A percentile compares a stretch with the other conserved stretches of the same genome.
These are phyloP conservation scores for Cerioporus squamosus DNA, from an alignment of 1,284 basidiomycete genomes.

Conservation along the genomic window DNA sequence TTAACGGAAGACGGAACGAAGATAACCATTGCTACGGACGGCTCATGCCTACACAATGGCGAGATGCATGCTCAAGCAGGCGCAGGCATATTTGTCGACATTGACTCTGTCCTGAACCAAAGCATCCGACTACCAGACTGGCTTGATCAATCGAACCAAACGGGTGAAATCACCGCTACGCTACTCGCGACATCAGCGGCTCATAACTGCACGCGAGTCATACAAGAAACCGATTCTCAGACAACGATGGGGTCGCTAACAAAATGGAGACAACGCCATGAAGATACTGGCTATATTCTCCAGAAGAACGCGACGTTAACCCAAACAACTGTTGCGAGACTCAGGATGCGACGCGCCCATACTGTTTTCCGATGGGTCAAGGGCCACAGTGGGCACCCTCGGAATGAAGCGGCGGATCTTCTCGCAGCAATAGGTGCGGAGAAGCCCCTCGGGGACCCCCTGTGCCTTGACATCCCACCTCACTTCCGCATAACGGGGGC, in stretches of 20 bases:
- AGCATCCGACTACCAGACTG: neutral
- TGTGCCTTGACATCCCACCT: neutral
- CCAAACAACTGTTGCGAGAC: neutral
- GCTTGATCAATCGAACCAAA: constrained; percentile 16
- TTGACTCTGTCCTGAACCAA: neutral
- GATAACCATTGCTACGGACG: constrained; percentile 35
- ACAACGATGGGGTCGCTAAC: constrained; percentile 4
- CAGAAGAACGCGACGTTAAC: neutral
- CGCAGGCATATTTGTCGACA: constrained; percentile 11
- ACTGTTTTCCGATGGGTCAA: constrained; percentile 34
- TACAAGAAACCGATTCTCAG: constrained; percentile 10
- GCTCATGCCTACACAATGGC: constrained; percentile 29
- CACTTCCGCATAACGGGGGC: constrained; percentile 18
- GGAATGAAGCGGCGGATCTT: constrained; percentile 31
- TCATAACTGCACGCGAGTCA: neutral
- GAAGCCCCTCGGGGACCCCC: neutral
- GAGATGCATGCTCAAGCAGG: constrained; percentile 15
- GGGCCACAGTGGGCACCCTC: constrained; percentile 26
- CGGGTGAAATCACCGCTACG: constrained; percentile 12
- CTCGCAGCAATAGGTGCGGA: constrained; percentile 26
- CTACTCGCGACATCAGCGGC: neutral
- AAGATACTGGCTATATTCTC: constrained; percentile 11
- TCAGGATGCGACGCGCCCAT: constrained; percentile 18
- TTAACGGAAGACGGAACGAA: too few relatives aligned
- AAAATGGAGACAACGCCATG: neutral